A percentile compares a stretch with the other conserved stretches of the same genome.
Conservation (phyloP, 2,329 filamentous ascomycete genomes). For the Epichloe gansuensis region DNA sequence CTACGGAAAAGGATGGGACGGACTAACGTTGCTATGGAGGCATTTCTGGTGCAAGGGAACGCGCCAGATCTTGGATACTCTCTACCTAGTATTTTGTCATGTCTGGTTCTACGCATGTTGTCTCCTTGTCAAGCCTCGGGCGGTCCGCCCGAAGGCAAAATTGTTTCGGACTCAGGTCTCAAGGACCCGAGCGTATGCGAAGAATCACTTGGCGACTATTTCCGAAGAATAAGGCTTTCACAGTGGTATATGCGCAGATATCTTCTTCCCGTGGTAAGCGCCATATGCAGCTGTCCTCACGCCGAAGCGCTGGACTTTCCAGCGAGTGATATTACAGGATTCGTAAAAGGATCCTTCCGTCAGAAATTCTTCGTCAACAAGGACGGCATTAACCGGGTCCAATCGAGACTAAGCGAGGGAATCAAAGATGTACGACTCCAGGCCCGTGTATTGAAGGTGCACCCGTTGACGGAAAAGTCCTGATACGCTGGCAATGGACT, state of each 20-base stretch:
- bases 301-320: slow-evolving; percentile 37
- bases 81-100: slow-evolving; percentile 35
- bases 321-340: slow-evolving; percentile 38
- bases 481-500: slow-evolving; percentile 22
- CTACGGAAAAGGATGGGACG: slow-evolving; percentile 42
- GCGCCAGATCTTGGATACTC: slow-evolving; percentile 29
- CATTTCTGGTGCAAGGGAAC: slow-evolving; percentile 21
- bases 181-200: not conserved
- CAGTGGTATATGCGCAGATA: slow-evolving; percentile 35
- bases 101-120: slow-evolving; percentile 41
- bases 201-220: slow-evolving; percentile 21
- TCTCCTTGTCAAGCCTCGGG: slow-evolving; percentile 30
- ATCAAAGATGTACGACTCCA: slow-evolving; percentile 28
- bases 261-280: slow-evolving; percentile 41
- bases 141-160: not conserved
- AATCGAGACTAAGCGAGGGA: slow-evolving; percentile 30
- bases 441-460: slow-evolving; percentile 24
- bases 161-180: not conserved
- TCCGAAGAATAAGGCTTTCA: slow-evolving; percentile 37
- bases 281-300: slow-evolving; percentile 43
- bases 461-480: slow-evolving; percentile 13
- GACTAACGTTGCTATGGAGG: slow-evolving; percentile 30
- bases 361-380: slow-evolving; percentile 39
- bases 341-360: slow-evolving; percentile 33
- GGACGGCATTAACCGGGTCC: slow-evolving; percentile 36